A percentile compares a stretch with the other conserved stretches of the same genome.
These are phyloP conservation scores for Pneumocystis murina DNA, from an alignment of 1,139 yeast species.

Conservation along the genomic window DNA sequence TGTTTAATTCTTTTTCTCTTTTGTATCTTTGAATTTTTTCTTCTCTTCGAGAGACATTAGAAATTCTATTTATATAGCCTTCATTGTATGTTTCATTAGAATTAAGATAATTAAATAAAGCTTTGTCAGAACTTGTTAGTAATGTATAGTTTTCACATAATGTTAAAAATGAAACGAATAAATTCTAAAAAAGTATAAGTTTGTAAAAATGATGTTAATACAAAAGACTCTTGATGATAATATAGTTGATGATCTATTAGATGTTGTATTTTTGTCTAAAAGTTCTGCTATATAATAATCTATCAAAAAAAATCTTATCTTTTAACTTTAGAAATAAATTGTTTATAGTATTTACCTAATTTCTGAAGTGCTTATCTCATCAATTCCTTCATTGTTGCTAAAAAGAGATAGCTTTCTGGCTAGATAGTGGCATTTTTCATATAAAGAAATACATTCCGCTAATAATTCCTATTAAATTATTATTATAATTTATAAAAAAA, in stretches of 20 bases:
- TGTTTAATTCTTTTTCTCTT: conserved; percentile 40
- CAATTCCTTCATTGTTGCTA: conserved; percentile 43
- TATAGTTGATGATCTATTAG: conserved; percentile 2
- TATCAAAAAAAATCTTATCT: conserved; percentile 24
- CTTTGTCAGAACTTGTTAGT: conserved; percentile 4
- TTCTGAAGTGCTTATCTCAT: conserved; percentile 41
- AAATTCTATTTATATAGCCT: conserved; percentile 23
- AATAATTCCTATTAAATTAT: neutral
- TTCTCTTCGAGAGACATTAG: conserved; percentile 46
- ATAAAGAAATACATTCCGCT: conserved; percentile 4
- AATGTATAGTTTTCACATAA: conserved; percentile 15
- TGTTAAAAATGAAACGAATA: conserved; percentile 19
- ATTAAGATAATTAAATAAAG: conserved; percentile 9
- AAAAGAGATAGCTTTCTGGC: conserved; percentile 32
- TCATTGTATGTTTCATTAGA: conserved; percentile 2
- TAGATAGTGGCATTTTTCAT: conserved; percentile 15
- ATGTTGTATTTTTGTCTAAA: conserved; percentile 15
- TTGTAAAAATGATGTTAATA: conserved; percentile 12
- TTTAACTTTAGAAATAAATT: neutral
- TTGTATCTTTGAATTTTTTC: conserved; percentile 55
- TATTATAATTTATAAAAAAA: neutral
- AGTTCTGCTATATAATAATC: conserved; percentile 35
- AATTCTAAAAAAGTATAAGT: conserved; percentile 15
- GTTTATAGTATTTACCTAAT: conserved; percentile 28
- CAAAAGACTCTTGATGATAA: conserved; percentile 11